phyloP scores from a whole-genome alignment of 495 filamentous ascomycete genomes.

The Aspergillus biplanus region DNA sequence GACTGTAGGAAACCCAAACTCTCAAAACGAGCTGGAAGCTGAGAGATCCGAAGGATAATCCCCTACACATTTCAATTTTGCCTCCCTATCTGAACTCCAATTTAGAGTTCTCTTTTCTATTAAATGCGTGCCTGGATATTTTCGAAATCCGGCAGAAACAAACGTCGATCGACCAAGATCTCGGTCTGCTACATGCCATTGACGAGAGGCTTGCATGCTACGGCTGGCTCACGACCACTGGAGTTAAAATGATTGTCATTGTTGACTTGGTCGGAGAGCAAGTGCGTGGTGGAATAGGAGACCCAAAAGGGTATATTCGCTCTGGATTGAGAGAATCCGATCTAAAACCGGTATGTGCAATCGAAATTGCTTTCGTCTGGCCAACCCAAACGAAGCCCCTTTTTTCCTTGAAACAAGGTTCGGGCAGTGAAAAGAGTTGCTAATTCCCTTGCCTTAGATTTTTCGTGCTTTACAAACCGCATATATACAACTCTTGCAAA shows the following conservation, averaged over 20 bases:
- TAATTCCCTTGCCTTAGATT: conserved; percentile 54
- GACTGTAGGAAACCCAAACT: conserved; percentile 59
- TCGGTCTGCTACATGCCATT: conserved; percentile 86
- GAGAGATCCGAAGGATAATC: conserved; percentile 73
- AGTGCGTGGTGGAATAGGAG: conserved; percentile 28
- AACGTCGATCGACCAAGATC: conserved; percentile 73
- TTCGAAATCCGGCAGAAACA: conserved; percentile 80
- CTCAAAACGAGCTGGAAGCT: conserved; percentile 11
- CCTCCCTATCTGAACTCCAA: conserved; percentile 65
- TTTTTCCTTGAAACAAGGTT: too few species aligned
- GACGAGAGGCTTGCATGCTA: conserved; percentile 92
- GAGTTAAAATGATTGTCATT: conserved; percentile 82
- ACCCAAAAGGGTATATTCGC: conserved; percentile 38
- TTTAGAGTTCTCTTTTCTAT: conserved; percentile 88
- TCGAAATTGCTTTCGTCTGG: too few species aligned
- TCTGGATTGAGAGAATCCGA: conserved; percentile 77
- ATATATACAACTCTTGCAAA: conserved; percentile 86
- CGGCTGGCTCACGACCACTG: conserved; percentile 97
- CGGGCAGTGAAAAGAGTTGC: too few species aligned
- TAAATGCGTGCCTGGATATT: conserved; percentile 89
- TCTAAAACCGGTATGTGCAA: conserved; percentile 69
- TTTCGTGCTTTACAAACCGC: conserved; percentile 90
- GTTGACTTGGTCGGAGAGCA: conserved; percentile 79
- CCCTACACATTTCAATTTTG: conserved; percentile 90
- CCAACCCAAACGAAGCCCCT: too few species aligned